These are phyloP conservation scores for Mikania micrantha DNA, from an alignment of 129 eudicot genomes.

Conservation along the genomic window DNA sequence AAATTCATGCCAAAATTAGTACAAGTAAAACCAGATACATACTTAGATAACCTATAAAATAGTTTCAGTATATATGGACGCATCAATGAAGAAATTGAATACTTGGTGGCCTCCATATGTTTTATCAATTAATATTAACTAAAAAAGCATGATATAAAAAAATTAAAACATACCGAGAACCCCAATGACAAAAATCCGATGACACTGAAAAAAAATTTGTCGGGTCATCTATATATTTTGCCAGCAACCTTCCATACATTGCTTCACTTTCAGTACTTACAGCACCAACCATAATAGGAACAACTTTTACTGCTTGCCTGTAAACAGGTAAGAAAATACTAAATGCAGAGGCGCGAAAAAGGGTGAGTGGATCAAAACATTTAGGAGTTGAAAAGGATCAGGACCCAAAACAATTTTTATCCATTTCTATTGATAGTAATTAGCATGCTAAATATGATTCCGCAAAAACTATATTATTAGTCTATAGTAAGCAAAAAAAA, in stretches of 20 bases:
- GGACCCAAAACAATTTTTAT: no score
- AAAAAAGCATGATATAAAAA: not conserved
- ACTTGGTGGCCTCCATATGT: not conserved
- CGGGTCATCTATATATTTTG: constrained; percentile 88
- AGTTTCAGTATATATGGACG: not conserved
- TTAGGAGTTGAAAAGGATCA: constrained; percentile 95
- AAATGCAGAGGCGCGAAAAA: not conserved
- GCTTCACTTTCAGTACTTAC: constrained; percentile 83
- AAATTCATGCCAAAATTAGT: not conserved
- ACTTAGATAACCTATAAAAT: not conserved
- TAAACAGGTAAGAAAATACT: not conserved
- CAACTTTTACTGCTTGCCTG: constrained; percentile 73
- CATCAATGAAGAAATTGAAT: not conserved
- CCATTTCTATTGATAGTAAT: no score
- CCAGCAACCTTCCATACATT: constrained; percentile 65
- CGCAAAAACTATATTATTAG: no score
- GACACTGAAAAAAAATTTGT: constrained; percentile 86
- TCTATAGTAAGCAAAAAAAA: no score
- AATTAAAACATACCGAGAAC: constrained; percentile 59
- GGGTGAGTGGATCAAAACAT: constrained; percentile 9
- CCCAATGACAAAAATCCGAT: constrained; percentile 98
- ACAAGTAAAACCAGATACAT: not conserved
- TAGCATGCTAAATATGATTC: no score
- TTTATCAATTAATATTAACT: not conserved
- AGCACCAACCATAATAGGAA: constrained; percentile 96